Percentiles rank a stretch among this genome's conserved stretches.
Evolutionary conservation across 306 rosid species (phyloP).

Genomic region (Vachellia pachyceras): DNA sequence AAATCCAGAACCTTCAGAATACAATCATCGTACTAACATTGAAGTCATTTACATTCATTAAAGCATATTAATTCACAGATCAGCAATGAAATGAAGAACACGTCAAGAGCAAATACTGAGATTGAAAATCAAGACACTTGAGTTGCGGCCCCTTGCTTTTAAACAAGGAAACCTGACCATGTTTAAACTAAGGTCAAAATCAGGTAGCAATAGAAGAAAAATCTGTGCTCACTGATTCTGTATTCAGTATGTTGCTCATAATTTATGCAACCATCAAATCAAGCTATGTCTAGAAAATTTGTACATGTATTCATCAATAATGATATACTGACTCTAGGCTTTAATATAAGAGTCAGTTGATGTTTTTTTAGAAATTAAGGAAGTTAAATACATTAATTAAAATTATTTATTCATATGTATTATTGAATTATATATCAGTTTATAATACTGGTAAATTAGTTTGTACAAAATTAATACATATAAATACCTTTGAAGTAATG

Average conservation of each 20-base stretch:
- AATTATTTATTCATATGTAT: no score
- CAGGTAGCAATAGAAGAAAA: background rate
- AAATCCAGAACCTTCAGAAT: conserved; percentile 35
- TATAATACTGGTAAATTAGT: no score
- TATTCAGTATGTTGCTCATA: background rate
- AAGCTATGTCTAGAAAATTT: no score
- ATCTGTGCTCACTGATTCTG: background rate
- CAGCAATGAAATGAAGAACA: background rate
- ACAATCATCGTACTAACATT: background rate
- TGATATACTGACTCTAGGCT: no score
- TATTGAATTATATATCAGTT: no score
- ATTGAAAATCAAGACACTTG: conserved; percentile 4
- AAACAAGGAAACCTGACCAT: conserved; percentile 7
- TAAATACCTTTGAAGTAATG: no score
- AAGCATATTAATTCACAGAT: background rate
- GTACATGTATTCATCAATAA: no score
- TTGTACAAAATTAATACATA: no score
- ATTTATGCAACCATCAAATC: no score
- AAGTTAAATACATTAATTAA: no score
- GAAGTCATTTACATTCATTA: conserved; percentile 10
- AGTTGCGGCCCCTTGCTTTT: background rate
- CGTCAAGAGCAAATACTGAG: background rate
- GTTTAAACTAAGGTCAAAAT: background rate
- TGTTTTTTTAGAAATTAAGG: no score
- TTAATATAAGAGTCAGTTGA: no score